Evolutionary conservation across 176 grass and related monocot species (phyloP).

Genomic region (Hordeum marinum): DNA sequence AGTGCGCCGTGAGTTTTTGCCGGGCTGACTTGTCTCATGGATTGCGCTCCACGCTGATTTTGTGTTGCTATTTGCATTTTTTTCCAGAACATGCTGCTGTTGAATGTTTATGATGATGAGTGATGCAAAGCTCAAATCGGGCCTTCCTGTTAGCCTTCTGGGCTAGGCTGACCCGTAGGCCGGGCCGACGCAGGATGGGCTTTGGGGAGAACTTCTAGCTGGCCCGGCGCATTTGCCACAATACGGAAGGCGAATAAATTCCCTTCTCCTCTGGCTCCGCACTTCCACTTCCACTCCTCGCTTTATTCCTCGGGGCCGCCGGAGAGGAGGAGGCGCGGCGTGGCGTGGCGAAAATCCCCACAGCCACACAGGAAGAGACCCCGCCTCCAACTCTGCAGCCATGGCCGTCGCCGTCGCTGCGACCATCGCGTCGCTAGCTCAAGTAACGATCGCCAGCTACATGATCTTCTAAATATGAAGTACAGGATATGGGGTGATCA

Average conservation of each 20-base stretch:
- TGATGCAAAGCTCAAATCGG: no score
- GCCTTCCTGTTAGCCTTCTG: no score
- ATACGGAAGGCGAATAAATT: neutral
- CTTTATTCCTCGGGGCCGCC: slow-evolving; percentile 32
- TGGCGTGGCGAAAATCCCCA: neutral
- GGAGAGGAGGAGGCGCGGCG: neutral
- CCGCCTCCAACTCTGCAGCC: neutral
- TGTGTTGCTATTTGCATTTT: no score
- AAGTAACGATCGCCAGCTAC: slow-evolving; percentile 39
- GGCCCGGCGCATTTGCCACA: neutral
- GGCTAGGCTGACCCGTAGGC: no score
- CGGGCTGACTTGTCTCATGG: no score
- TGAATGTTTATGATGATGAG: no score
- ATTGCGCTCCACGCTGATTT: no score
- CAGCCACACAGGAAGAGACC: neutral
- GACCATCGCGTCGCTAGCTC: no score
- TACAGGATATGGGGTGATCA: slow-evolving; percentile 77
- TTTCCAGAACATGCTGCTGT: no score
- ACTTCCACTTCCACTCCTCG: neutral
- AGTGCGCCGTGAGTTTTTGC: no score
- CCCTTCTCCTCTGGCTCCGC: neutral
- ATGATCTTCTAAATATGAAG: neutral
- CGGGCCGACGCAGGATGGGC: no score
- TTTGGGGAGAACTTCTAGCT: neutral
- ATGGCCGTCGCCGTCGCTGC: slow-evolving; percentile 39